Conservation (phyloP, 163 green algal genomes). For the Scenedesmus sp. region DNA sequence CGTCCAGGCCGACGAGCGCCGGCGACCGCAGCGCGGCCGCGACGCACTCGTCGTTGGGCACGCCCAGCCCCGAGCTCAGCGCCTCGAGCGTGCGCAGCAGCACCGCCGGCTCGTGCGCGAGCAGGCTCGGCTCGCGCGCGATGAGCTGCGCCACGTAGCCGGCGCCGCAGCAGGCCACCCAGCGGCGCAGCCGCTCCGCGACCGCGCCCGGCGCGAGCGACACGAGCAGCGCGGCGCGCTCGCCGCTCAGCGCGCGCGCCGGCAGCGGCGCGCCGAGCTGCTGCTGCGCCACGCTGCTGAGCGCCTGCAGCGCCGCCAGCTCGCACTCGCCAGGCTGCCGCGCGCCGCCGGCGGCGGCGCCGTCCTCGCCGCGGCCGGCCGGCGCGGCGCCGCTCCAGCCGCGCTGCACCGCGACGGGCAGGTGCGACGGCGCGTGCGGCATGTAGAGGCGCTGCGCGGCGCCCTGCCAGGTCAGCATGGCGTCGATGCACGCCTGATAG, state of each 20-base stretch:
- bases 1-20: conserved; percentile 17
- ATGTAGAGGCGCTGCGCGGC: background rate
- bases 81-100: conserved; percentile 37
- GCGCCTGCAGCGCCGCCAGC: background rate
- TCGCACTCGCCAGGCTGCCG: background rate
- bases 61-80: background rate
- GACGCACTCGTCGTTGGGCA: conserved; percentile 4
- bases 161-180: conserved; percentile 22
- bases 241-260: background rate
- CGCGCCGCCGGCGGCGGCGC: background rate
- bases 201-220: conserved; percentile 2
- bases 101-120: conserved; percentile 13
- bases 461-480: conserved; percentile 16
- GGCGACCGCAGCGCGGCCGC: conserved; percentile 8
- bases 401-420: conserved; percentile 31
- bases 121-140: conserved; percentile 7
- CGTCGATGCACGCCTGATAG: conserved; percentile 11
- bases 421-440: conserved; percentile 3
- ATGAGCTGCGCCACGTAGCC: conserved; percentile 15
- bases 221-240: conserved; percentile 9
- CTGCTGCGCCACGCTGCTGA: conserved; percentile 17
- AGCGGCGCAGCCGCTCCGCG: background rate
- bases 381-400: background rate
- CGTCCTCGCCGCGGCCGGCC: background rate
- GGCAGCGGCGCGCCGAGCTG: conserved; percentile 5